Evolutionary conservation across 495 filamentous ascomycete species (phyloP), one percentile per base, ranked within the genome.

Genomic region (Neurospora africana): DNA sequence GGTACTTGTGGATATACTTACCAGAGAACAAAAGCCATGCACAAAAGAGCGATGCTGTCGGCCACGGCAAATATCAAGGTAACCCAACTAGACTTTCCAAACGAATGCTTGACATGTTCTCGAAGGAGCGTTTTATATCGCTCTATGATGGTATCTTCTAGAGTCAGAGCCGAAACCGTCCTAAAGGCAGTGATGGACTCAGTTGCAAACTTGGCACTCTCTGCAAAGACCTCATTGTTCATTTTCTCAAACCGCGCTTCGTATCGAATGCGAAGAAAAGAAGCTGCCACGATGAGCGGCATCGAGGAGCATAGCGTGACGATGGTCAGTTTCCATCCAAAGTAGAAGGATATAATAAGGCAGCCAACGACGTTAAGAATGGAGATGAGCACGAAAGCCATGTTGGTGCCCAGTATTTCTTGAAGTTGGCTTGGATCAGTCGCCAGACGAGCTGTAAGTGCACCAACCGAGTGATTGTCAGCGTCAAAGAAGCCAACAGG

Each of bases 401-500:
- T 82, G 67, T 87, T 87, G 8, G 82, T 83, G n/a, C 88, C 87
- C 1, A 91, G 76, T 4, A 91, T 75, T 69, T 91, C 88, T 74
- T 91, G 86, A 0, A 93, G 80, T 58, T 89, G 87, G 30, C 83
- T 87, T 0, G 90, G 86, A 72, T 90, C 87, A 3, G 83, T 88
- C 10, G 87, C 81, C 0, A 92, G 82, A 1, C 83, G 79, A 3
- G 84, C 84, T 0, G 83, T 85, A 35, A 87, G 77, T 7, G 84
- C 78, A n/a, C 85, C 85, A 13, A 84, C 79, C 0, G 84, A 84
- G 69, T 85, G 84, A 30, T 80, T 77, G 27, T 85, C 79, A n/a
- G 77, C 77, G 68, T 90, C 89, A 71, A 88, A 89, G 79, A 86
- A 92, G 0, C 85, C 78, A 5, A 91, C 83, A 1, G 81, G 79